Evolutionary conservation across 495 filamentous ascomycete species (phyloP).

Genomic region (Neurospora sp.): DNA sequence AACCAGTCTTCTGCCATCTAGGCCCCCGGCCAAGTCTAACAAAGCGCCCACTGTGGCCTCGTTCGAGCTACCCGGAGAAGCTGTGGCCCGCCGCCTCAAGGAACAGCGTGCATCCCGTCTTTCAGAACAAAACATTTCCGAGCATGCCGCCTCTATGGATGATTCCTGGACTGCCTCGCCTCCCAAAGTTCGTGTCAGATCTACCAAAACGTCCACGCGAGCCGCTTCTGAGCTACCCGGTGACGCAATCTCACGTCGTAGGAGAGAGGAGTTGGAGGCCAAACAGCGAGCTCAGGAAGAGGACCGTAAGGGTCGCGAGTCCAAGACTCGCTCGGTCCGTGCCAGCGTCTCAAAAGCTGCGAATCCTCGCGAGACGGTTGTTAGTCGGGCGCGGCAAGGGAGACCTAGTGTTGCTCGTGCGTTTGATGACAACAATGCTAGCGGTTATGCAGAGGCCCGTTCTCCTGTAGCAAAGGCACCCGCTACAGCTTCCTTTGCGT

Average conservation of each 20-base stretch:
- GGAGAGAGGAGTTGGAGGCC: conserved; percentile 57
- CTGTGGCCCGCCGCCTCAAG: conserved; percentile 51
- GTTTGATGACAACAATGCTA: conserved; percentile 9
- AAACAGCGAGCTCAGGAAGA: conserved; percentile 49
- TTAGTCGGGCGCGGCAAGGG: conserved; percentile 48
- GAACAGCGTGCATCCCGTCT: conserved; percentile 41
- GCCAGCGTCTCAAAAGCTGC: conserved; percentile 20
- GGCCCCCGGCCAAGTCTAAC: conserved; percentile 39
- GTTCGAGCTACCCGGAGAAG: conserved; percentile 65
- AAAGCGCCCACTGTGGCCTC: conserved; percentile 55
- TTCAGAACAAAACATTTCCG: conserved; percentile 23
- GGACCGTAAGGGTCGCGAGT: conserved; percentile 44
- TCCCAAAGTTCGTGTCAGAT: conserved; percentile 40
- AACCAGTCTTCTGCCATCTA: conserved; percentile 36
- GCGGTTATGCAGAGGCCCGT: neutral
- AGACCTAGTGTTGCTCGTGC: conserved; percentile 11
- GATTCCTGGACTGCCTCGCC: conserved; percentile 17
- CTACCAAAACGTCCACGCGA: conserved; percentile 48
- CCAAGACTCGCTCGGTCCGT: conserved; percentile 55
- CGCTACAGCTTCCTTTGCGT: neutral
- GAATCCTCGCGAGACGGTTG: conserved; percentile 41
- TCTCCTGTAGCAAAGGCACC: neutral
- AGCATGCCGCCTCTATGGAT: conserved; percentile 19
- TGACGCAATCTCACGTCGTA: conserved; percentile 59
- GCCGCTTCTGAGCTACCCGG: conserved; percentile 63